These are phyloP conservation scores for Veloporphyrellus conicus DNA, from an alignment of 1,284 basidiomycete genomes.

Conservation along the genomic window DNA sequence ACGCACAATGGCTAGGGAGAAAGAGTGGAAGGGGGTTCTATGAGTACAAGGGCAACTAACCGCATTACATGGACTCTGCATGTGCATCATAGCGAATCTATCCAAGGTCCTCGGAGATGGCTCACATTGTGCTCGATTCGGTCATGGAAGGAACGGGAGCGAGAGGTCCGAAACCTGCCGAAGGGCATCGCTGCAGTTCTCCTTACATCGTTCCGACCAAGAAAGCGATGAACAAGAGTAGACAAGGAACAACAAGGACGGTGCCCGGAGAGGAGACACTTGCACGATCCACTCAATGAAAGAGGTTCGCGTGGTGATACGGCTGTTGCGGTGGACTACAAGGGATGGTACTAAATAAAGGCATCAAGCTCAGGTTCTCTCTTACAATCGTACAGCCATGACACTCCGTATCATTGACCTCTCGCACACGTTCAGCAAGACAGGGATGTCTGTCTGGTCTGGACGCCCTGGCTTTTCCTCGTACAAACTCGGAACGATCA, in stretches of 20 bases:
- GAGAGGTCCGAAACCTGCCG: too few species aligned
- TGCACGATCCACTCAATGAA: neutral
- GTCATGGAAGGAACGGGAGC: too few species aligned
- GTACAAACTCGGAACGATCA: slow-evolving; percentile 5
- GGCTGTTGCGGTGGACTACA: neutral
- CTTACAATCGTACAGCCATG: slow-evolving; percentile 8
- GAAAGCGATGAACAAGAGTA: too few species aligned
- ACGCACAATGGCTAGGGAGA: slow-evolving; percentile 92
- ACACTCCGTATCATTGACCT: slow-evolving; percentile 19
- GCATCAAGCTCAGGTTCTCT: neutral
- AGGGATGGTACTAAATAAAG: neutral
- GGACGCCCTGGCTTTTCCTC: slow-evolving; percentile 22
- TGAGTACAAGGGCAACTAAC: slow-evolving; percentile 47
- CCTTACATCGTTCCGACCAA: too few species aligned
- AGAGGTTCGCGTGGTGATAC: neutral
- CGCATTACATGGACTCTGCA: neutral
- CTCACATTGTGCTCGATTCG: too few species aligned
- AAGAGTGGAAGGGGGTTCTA: slow-evolving; percentile 91
- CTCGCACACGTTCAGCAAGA: slow-evolving; percentile 19
- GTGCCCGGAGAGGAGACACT: too few species aligned
- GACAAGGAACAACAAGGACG: too few species aligned
- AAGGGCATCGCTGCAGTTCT: too few species aligned
- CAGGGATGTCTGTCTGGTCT: slow-evolving; percentile 23
- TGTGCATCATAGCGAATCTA: too few species aligned
- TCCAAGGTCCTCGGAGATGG: too few species aligned